phyloP scores from a whole-genome alignment of 2,329 filamentous ascomycete species.

The Fusarium piperis region DNA sequence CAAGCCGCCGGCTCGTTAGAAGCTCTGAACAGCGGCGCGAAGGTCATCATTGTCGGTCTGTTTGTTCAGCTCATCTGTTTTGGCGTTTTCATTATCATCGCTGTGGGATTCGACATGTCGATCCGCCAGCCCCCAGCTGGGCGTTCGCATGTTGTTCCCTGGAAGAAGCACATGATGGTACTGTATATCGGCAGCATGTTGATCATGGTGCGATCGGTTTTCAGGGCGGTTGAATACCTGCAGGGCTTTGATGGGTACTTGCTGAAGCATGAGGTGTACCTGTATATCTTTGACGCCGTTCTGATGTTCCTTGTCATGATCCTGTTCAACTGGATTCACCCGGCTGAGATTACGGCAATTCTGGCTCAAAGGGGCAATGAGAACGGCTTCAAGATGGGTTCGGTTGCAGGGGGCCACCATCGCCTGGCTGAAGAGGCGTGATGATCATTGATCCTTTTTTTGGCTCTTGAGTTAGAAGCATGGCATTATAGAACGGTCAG shows the following conservation, averaged over 20 bases:
- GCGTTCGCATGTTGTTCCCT: slow-evolving; percentile 29
- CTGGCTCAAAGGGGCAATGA: not conserved
- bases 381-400: slow-evolving; percentile 11
- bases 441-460: not conserved
- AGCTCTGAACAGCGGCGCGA: slow-evolving; percentile 45
- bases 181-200: slow-evolving; percentile 40
- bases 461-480: not conserved
- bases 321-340: slow-evolving; percentile 53
- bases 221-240: slow-evolving; percentile 53
- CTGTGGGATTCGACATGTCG: slow-evolving; percentile 53
- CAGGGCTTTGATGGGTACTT: slow-evolving; percentile 46
- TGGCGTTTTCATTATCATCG: slow-evolving; percentile 58
- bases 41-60: slow-evolving; percentile 62
- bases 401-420: not conserved
- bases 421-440: not conserved
- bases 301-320: slow-evolving; percentile 53
- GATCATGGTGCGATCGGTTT: slow-evolving; percentile 53
- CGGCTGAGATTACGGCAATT: slow-evolving; percentile 6
- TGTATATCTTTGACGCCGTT: slow-evolving; percentile 50
- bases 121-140: slow-evolving; percentile 4
- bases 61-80: slow-evolving; percentile 64
- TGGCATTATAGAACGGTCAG: not conserved
- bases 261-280: slow-evolving; percentile 43
- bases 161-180: slow-evolving; percentile 41
- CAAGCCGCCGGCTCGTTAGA: slow-evolving; percentile 44